Percentiles rank a stretch among this genome's conserved stretches.
Conservation (phyloP, 2,329 filamentous ascomycete genomes). For the Lasiodiplodia sp. region DNA sequence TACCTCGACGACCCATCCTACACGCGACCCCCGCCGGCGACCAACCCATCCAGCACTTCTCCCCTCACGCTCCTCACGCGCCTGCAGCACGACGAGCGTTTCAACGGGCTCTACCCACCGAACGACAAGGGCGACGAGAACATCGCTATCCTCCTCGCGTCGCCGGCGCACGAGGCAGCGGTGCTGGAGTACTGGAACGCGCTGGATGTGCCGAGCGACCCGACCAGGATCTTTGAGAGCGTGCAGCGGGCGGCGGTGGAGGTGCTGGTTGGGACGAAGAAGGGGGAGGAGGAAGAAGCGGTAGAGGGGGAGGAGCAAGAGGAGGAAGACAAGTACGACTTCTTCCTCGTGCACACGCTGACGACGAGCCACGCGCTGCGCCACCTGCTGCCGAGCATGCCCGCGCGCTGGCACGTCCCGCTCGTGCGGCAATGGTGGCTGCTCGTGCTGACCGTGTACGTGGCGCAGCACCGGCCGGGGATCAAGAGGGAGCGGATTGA, state of each 20-base stretch:
- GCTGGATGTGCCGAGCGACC: conserved; percentile 67
- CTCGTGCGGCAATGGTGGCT: conserved; percentile 92
- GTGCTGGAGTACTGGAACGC: conserved; percentile 91
- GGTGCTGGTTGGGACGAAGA: conserved; percentile 65
- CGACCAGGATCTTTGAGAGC: conserved; percentile 72
- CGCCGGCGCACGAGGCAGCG: conserved; percentile 66
- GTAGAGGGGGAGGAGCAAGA: conserved; percentile 35
- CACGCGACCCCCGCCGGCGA: conserved; percentile 67
- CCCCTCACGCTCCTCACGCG: conserved; percentile 73
- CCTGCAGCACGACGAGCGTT: conserved; percentile 71
- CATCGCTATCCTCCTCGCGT: conserved; percentile 69
- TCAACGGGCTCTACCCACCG: conserved; percentile 69
- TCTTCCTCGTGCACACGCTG: conserved; percentile 82
- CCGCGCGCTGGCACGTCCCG: conserved; percentile 73
- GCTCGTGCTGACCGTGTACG: conserved; percentile 78
- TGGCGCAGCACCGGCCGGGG: conserved; percentile 75
- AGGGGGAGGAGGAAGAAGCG: background rate
- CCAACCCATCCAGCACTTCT: conserved; percentile 56
- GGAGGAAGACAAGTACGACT: conserved; percentile 70
- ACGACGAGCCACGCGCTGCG: conserved; percentile 88
- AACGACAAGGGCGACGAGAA: conserved; percentile 64
- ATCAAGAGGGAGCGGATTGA: conserved; percentile 72
- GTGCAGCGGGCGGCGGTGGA: conserved; percentile 67
- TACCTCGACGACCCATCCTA: conserved; percentile 77
- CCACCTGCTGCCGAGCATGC: conserved; percentile 81